Evolutionary conservation across 495 filamentous ascomycete genomes (phyloP).

Genomic region (Podospora sp.): DNA sequence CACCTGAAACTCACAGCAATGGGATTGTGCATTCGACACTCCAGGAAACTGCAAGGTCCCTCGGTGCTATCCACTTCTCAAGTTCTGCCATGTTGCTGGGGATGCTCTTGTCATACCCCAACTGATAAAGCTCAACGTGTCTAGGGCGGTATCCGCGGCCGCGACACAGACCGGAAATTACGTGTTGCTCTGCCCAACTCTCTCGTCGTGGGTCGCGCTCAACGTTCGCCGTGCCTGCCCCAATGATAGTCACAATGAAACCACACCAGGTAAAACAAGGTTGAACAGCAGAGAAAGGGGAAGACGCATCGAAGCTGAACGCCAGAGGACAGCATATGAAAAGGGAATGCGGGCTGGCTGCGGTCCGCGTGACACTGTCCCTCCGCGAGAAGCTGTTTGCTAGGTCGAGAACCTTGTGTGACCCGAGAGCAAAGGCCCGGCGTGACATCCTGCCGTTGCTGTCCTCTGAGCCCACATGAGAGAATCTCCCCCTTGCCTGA

Average conservation of each 20-base stretch:
- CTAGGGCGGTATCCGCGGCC: not conserved
- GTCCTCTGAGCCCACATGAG: constrained; percentile 4
- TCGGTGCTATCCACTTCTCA: not conserved
- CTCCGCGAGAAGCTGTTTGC: constrained; percentile 16
- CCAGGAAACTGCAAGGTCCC: not conserved
- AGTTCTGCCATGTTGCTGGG: not conserved
- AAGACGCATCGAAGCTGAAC: not conserved
- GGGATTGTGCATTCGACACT: not conserved
- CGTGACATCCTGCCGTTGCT: constrained; percentile 12
- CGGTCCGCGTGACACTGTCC: constrained; percentile 13
- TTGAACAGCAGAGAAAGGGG: not conserved
- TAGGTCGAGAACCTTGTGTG: constrained; percentile 14
- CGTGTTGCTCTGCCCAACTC: not conserved
- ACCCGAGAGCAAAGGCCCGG: constrained; percentile 19
- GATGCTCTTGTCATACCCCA: not conserved
- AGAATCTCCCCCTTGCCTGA: not conserved
- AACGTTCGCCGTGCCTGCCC: not conserved
- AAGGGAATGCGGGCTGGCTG: not conserved
- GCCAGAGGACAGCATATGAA: constrained; percentile 1
- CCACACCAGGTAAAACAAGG: not conserved
- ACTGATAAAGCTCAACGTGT: not conserved
- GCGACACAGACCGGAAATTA: not conserved
- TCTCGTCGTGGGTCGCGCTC: not conserved
- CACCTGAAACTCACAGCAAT: not conserved
- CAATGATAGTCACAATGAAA: not conserved